These are phyloP conservation scores for Penicillium lagena DNA, from an alignment of 495 filamentous ascomycete species.

Conservation along the genomic window DNA sequence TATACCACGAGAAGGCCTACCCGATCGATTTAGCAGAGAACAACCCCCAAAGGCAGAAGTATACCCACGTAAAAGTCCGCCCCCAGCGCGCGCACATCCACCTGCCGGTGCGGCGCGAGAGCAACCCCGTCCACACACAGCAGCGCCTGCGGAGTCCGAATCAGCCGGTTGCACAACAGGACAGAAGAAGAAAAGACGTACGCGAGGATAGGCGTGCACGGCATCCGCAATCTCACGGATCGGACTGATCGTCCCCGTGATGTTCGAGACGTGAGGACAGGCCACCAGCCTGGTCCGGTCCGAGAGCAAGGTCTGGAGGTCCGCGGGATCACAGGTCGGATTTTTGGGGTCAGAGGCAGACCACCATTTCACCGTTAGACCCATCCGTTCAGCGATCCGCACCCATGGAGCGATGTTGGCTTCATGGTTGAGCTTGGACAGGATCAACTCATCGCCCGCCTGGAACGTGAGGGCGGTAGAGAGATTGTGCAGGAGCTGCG, in stretches of 20 bases:
- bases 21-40: no score
- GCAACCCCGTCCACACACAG: conserved; percentile 58
- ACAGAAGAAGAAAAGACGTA: neutral
- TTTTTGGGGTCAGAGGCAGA: conserved; percentile 31
- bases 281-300: conserved; percentile 57
- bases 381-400: conserved; percentile 48
- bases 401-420: conserved; percentile 67
- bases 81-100: conserved; percentile 59
- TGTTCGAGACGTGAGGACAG: conserved; percentile 63
- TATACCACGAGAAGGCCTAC: conserved; percentile 62
- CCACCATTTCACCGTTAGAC: conserved; percentile 64
- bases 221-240: conserved; percentile 46
- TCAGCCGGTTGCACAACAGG: conserved; percentile 23
- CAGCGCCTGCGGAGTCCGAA: conserved; percentile 23
- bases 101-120: conserved; percentile 59
- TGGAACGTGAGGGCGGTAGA: conserved; percentile 52
- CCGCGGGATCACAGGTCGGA: conserved; percentile 45
- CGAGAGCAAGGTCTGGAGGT: conserved; percentile 49
- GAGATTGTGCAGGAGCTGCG: conserved; percentile 68
- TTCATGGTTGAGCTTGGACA: conserved; percentile 66
- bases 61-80: conserved; percentile 60
- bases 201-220: conserved; percentile 36
- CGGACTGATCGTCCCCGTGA: conserved; percentile 63
- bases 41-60: no score
- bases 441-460: conserved; percentile 54